A percentile compares a stretch with the other conserved stretches of the same genome.
Evolutionary conservation across 1,284 basidiomycete genomes (phyloP).

Genomic region (Rhodotorula mucilaginosa): DNA sequence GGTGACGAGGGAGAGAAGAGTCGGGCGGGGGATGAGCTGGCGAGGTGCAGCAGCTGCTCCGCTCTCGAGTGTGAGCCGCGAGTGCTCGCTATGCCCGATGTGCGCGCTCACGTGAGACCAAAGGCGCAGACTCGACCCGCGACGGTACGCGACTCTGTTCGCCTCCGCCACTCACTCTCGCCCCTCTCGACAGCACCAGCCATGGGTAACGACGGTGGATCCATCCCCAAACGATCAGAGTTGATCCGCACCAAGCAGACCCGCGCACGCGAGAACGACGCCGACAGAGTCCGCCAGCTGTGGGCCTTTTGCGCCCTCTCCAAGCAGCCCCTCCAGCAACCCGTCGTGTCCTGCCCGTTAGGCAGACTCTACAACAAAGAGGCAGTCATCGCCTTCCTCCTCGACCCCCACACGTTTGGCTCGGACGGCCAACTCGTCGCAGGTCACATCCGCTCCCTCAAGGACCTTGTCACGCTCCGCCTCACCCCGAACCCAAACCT

Average conservation of each 20-base stretch:
- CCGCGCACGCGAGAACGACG: conserved; percentile 79
- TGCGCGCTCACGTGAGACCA: too few species aligned
- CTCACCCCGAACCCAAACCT: conserved; percentile 67
- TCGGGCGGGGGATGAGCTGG: neutral
- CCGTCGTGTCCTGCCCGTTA: conserved; percentile 80
- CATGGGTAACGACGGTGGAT: conserved; percentile 40
- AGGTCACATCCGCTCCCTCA: conserved; percentile 79
- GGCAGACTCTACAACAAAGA: conserved; percentile 95
- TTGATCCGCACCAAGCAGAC: conserved; percentile 72
- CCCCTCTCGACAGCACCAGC: neutral
- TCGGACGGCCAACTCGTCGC: conserved; percentile 44
- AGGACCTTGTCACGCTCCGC: conserved; percentile 82
- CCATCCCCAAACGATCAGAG: conserved; percentile 74
- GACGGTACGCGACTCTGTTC: neutral
- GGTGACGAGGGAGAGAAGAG: neutral
- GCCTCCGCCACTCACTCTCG: neutral
- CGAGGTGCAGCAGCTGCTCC: neutral
- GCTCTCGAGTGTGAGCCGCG: neutral
- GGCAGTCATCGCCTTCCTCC: conserved; percentile 77
- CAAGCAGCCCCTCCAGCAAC: conserved; percentile 80
- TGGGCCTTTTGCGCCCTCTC: conserved; percentile 91
- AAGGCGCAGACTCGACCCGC: too few species aligned
- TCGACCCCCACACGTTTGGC: conserved; percentile 56
- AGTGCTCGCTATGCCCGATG: too few species aligned
- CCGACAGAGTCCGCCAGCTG: conserved; percentile 64